These are phyloP conservation scores for Sporormia fimetaria DNA, from an alignment of 495 filamentous ascomycete species.

Conservation along the genomic window DNA sequence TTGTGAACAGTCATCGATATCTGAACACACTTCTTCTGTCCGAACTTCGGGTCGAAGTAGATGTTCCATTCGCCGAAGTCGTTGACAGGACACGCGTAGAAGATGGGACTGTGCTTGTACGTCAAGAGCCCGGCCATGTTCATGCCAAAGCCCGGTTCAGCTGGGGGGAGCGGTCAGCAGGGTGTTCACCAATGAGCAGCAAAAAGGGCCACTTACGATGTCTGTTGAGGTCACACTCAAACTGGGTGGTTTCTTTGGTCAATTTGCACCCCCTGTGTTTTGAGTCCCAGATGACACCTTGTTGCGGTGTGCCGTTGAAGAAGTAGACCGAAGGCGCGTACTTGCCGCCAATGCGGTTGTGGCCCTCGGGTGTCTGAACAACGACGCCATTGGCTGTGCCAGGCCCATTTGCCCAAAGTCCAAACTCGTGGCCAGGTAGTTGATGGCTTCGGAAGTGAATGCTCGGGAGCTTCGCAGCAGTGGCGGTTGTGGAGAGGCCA, in stretches of 20 bases:
- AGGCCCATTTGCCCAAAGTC: too few species aligned
- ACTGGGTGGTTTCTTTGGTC: slow-evolving; percentile 47
- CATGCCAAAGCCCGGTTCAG: slow-evolving; percentile 27
- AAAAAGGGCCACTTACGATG: slow-evolving; percentile 15
- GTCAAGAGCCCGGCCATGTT: slow-evolving; percentile 20
- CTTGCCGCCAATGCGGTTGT: slow-evolving; percentile 42
- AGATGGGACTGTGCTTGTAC: slow-evolving; percentile 9
- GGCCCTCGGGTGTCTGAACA: slow-evolving; percentile 45
- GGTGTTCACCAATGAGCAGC: not conserved
- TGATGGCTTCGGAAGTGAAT: too few species aligned
- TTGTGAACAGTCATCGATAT: slow-evolving; percentile 14
- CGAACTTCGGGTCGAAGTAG: slow-evolving; percentile 11
- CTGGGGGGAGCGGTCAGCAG: not conserved
- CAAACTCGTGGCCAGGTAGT: too few species aligned
- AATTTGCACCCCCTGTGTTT: slow-evolving; percentile 47
- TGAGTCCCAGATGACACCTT: slow-evolving; percentile 36
- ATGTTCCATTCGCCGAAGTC: slow-evolving; percentile 24
- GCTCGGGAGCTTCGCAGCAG: too few species aligned
- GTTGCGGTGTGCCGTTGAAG: slow-evolving; percentile 4
- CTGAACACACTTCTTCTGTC: slow-evolving; percentile 17
- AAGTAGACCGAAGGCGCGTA: slow-evolving; percentile 27
- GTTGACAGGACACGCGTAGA: slow-evolving; percentile 27
- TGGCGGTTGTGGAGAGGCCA: too few species aligned
- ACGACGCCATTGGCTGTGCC: slow-evolving; percentile 25
- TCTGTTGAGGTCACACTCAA: slow-evolving; percentile 52